Base-by-base conservation (phyloP, 1,284 basidiomycete genomes). In the Meira miltonrushii region DNA sequence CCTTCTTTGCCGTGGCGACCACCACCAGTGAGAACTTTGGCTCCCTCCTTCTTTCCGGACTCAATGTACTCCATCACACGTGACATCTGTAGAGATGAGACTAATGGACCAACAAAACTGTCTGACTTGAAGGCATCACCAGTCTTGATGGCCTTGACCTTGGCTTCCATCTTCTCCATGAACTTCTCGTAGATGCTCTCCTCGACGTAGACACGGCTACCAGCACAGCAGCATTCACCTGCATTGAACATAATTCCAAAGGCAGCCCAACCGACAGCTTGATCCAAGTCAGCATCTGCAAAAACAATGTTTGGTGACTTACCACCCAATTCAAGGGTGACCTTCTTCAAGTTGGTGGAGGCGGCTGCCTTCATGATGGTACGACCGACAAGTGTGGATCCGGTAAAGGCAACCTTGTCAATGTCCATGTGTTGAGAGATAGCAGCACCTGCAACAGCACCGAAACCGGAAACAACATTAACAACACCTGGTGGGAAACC, bases 51-150 rank as follows among this genome's bases (percentile, higher is more conserved):
- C 81, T 88, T 90, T 25, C 92, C 93, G 15, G 86, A 85, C 62
- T 91, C 79, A 79, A 97, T 92, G 48, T 90, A 93, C 17, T n/a
- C 19, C 57, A 53, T 59, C 41, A 53, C 55, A 11, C 57, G 57
- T 39, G 40, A 39, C 83, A 90, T 92, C 79, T 97, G 93, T 23
- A 69, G 65, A 54, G 72, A 64, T 33, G 86, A 90, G 58, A 93
- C 87, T 80, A 91, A 90, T n/a, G 92, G 91, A 46, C 92, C 92
- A 76, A 92, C 90, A 80, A 86, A 84, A 41, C 85, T 85, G 43
- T 83, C 83, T 1, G 78, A 71, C 13, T 79, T 79, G 82, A 95
- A 94, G 19, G 92, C 91, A 80, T 92, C 87, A 44, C 90, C 91
- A 61, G 88, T 83, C 69, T 83, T 83, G 69, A 82, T 69, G 80